phyloP scores from a whole-genome alignment of 306 rosid genomes.

The Ormosia semicastrata region DNA sequence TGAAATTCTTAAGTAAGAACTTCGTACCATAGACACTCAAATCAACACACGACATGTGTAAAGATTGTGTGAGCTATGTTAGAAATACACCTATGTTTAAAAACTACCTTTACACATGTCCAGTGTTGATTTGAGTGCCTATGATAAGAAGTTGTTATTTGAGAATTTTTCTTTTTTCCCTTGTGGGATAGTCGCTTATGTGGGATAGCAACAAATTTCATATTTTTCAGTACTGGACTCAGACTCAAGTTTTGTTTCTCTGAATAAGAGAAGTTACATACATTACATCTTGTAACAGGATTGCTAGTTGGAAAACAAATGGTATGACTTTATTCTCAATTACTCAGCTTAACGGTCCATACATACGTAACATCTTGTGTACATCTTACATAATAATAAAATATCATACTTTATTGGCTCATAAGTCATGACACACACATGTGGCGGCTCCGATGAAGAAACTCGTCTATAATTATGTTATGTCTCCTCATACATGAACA shows the following conservation, averaged over 20 bases:
- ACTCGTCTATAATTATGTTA: conserved; percentile 31
- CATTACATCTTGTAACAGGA: not conserved
- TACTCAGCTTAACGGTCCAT: conserved; percentile 1
- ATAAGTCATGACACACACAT: conserved; percentile 24
- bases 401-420: conserved; percentile 30
- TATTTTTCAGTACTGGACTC: not conserved
- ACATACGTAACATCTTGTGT: conserved; percentile 13
- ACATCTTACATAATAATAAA: conserved; percentile 22
- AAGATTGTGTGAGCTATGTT: too few relatives aligned
- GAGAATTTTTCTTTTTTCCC: too few relatives aligned
- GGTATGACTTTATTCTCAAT: conserved; percentile 30
- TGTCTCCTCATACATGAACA: conserved; percentile 45
- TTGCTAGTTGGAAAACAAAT: conserved; percentile 4
- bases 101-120: too few relatives aligned
- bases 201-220: not conserved
- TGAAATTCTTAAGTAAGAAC: too few relatives aligned
- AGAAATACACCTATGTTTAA: too few relatives aligned
- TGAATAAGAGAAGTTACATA: not conserved
- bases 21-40: too few relatives aligned
- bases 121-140: too few relatives aligned
- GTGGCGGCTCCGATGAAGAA: conserved; percentile 31
- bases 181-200: not conserved
- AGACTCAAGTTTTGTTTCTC: not conserved
- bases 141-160: too few relatives aligned
- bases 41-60: too few relatives aligned